Base-by-base conservation (phyloP, 805 yeast genomes). In the Clavispora vitiphila region DNA sequence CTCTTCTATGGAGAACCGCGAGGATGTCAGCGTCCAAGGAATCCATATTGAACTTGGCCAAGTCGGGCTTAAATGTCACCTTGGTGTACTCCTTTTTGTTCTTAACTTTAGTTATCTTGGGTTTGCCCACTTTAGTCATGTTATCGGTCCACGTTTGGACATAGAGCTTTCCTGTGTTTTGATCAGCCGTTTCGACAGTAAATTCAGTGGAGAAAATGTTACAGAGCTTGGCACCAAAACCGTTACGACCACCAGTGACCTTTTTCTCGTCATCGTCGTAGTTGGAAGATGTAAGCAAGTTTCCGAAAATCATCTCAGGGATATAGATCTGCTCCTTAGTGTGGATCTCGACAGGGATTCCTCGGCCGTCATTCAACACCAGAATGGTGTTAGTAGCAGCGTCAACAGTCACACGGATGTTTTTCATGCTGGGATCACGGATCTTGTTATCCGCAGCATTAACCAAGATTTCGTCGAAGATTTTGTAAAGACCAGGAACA, bases 381-480 rank as follows among this genome's bases (percentile, higher is more conserved):
- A 81, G 79, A 34, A 93, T 86, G 15, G 76, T 56, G 57, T 88
- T 88, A 39, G 74, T 71, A 44, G 83, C 96, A 4, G 82, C 72
- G 53, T 86, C 83, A 42, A 93, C 87, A 30, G 67, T 74, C n/a
- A 93, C 98, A 42, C 80, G 86, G 47, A 93, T 78, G 53, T 76
- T 80, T 52, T 80, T 85, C 99, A 93, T 93, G 8, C 76, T 52
- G 1, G 96, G 88, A 60, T 93, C 99, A 53, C 98, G 79, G 46
- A 91, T 91, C 68, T 93, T 93, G 71, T 93, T 93, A 65, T 93
- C 99, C 11, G 99, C 99, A 5, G 99, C 98, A 62, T 93, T 93
- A 40, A 93, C 99, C 47, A 93, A 70, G 44, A 93, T 90, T 67
- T 93, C 99, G 63, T 93, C 99, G 60, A 93, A 93, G 42, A 93